phyloP scores from a whole-genome alignment of 2,329 filamentous ascomycete genomes.

The Talaromyces atroroseus region DNA sequence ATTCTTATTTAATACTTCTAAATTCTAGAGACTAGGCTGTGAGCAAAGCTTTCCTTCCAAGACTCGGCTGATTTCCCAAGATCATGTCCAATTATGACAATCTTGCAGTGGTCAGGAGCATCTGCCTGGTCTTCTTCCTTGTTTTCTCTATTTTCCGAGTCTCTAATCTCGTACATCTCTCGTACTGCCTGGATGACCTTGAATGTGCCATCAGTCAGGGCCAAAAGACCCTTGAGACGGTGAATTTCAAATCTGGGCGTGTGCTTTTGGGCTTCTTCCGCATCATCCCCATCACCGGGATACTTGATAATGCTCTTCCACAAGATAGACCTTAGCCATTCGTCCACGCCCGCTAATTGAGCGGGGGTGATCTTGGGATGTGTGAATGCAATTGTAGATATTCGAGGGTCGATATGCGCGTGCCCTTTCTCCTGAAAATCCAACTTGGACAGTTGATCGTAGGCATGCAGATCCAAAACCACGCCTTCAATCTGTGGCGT shows the following conservation, averaged over 20 bases:
- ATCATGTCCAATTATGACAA: conserved; percentile 45
- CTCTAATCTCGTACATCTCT: conserved; percentile 87
- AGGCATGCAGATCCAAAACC: conserved; percentile 84
- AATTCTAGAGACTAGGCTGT: neutral
- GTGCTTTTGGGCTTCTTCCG: conserved; percentile 19
- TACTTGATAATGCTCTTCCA: conserved; percentile 59
- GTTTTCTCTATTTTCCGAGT: conserved; percentile 36
- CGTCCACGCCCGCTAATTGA: conserved; percentile 63
- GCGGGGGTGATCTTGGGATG: conserved; percentile 55
- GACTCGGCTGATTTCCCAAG: conserved; percentile 28
- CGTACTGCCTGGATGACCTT: conserved; percentile 87
- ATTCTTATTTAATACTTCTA: neutral
- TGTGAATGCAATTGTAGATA: conserved; percentile 72
- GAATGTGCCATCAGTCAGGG: conserved; percentile 57
- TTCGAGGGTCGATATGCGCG: conserved; percentile 83
- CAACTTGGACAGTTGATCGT: conserved; percentile 71
- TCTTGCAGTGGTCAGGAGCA: conserved; percentile 31
- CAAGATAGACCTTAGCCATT: conserved; percentile 74
- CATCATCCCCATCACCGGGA: neutral
- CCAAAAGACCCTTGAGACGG: conserved; percentile 74
- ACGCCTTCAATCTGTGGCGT: conserved; percentile 81
- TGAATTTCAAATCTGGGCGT: conserved; percentile 71
- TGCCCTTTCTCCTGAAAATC: conserved; percentile 72
- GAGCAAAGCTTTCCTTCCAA: conserved; percentile 31
- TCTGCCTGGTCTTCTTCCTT: conserved; percentile 16